phyloP scores from a whole-genome alignment of 345 rosid species.

The Eucalyptus brandiana region DNA sequence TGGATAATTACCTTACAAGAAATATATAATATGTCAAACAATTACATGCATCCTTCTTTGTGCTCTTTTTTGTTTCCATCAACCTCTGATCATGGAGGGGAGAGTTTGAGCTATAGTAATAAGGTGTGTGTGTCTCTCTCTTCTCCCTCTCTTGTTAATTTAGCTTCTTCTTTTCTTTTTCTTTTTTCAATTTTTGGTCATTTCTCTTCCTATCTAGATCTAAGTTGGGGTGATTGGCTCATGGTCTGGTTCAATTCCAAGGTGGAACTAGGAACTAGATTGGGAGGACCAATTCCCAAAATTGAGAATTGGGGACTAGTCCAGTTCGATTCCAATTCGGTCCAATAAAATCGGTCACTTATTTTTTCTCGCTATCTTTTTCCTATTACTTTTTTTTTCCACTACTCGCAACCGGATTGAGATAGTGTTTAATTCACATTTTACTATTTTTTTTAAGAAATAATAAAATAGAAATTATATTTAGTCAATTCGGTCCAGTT shows the following conservation, averaged over 20 bases:
- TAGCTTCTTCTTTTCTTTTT: neutral
- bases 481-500: too few species aligned
- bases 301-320: too few species aligned
- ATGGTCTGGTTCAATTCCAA: fast-evolving
- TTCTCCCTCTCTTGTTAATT: neutral
- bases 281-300: too few species aligned
- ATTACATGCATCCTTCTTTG: neutral
- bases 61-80: neutral
- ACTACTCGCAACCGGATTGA: too few species aligned
- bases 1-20: neutral
- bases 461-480: too few species aligned
- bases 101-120: neutral
- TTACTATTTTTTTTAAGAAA: too few species aligned
- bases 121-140: neutral
- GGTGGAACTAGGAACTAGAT: too few species aligned
- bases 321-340: fast-evolving
- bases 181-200: neutral
- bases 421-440: too few species aligned
- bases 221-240: too few species aligned
- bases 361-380: too few species aligned
- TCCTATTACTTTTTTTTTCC: too few species aligned
- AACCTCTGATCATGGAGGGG: neutral
- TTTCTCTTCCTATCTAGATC: neutral
- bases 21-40: neutral
- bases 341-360: neutral